phyloP scores from a whole-genome alignment of 108 stramenopile genomes.

The Skeletonema grethae region DNA sequence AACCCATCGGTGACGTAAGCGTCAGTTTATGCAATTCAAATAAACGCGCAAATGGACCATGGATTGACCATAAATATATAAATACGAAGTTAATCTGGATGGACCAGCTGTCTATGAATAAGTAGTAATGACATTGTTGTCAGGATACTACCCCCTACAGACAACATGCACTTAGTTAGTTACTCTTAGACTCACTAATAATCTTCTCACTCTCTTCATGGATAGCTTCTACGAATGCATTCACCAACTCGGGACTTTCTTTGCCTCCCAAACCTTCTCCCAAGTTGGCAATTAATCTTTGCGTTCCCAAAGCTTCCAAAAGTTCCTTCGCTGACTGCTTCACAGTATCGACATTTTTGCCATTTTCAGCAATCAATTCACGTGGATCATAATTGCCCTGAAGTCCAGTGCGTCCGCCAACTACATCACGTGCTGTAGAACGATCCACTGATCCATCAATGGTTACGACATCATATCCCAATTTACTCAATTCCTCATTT shows the following conservation, averaged over 20 bases:
- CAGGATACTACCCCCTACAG: too few species aligned
- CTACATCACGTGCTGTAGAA: conserved; percentile 55
- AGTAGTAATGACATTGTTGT: too few species aligned
- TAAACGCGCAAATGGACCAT: too few species aligned
- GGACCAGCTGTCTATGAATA: too few species aligned
- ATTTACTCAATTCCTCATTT: conserved; percentile 60
- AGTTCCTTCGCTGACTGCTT: conserved; percentile 70
- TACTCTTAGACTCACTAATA: conserved; percentile 42
- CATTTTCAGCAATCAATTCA: conserved; percentile 68
- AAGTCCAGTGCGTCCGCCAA: conserved; percentile 65
- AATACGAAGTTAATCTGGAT: too few species aligned
- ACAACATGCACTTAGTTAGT: neutral
- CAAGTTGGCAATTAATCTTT: conserved; percentile 92
- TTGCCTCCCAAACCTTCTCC: conserved; percentile 95
- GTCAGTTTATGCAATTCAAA: neutral
- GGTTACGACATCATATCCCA: conserved; percentile 93
- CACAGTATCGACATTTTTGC: conserved; percentile 75
- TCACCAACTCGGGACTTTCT: conserved; percentile 86
- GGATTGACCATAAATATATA: too few species aligned
- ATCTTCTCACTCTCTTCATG: conserved; percentile 87
- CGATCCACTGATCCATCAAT: conserved; percentile 89
- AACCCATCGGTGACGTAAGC: neutral
- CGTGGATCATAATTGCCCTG: conserved; percentile 94
- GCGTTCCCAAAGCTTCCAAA: conserved; percentile 82
- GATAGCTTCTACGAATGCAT: conserved; percentile 87